These are phyloP conservation scores for Dendryphion nanum DNA, from an alignment of 2,329 filamentous ascomycete species.

Conservation along the genomic window DNA sequence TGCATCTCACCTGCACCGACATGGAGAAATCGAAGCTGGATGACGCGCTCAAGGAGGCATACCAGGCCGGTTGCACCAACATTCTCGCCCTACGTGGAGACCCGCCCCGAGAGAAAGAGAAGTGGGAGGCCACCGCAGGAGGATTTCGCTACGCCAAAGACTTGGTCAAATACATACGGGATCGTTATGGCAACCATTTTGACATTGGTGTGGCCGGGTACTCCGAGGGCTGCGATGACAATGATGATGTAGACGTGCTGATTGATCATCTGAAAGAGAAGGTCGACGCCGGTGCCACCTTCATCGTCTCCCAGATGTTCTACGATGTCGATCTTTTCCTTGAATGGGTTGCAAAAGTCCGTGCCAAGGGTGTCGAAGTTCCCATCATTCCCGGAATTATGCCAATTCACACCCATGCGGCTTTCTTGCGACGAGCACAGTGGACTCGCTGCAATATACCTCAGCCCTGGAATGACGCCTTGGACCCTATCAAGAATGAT, in stretches of 20 bases:
- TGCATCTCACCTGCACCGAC: slow-evolving; percentile 98
- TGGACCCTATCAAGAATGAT: slow-evolving; percentile 96
- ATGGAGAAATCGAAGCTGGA: slow-evolving; percentile 94
- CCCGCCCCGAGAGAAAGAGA: slow-evolving; percentile 88
- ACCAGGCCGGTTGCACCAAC: slow-evolving; percentile 95
- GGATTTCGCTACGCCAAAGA: slow-evolving; percentile 92
- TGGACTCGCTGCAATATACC: slow-evolving; percentile 90
- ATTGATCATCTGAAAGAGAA: slow-evolving; percentile 96
- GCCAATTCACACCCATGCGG: slow-evolving; percentile 92
- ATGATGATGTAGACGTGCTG: slow-evolving; percentile 78
- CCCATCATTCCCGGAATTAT: slow-evolving; percentile 87
- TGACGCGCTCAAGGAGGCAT: slow-evolving; percentile 80
- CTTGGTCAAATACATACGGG: slow-evolving; percentile 78
- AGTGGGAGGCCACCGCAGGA: slow-evolving; percentile 84
- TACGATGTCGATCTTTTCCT: slow-evolving; percentile 97
- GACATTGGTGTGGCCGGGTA: slow-evolving; percentile 98
- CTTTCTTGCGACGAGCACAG: slow-evolving; percentile 84
- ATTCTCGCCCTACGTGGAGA: slow-evolving; percentile 93
- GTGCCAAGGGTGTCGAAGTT: slow-evolving; percentile 77
- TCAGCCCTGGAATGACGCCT: slow-evolving; percentile 71
- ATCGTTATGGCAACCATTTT: slow-evolving; percentile 83
- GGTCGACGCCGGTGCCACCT: slow-evolving; percentile 87
- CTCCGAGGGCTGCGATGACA: slow-evolving; percentile 92
- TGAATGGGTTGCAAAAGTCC: slow-evolving; percentile 82
- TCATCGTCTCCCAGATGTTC: slow-evolving; percentile 99